Conservation (phyloP, 192 early-diverging fungal genomes). For the Gaertneriomyces semiglobifer region DNA sequence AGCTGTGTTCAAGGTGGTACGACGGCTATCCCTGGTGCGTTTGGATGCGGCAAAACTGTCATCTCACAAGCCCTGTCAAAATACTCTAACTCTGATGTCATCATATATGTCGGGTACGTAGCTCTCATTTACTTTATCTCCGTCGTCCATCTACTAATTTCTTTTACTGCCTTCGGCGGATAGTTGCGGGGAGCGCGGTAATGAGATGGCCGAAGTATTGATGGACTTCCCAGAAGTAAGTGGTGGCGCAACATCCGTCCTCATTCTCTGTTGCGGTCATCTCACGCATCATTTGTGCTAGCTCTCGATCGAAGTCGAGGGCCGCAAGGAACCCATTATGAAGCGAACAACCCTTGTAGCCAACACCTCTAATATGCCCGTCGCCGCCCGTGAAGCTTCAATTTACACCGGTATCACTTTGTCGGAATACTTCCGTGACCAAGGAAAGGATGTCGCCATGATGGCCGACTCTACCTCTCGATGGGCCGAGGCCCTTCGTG, state of each 20-base stretch:
- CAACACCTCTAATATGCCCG: constrained; percentile 99
- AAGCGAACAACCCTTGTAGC: constrained; percentile 98
- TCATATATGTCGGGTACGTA: constrained; percentile 88
- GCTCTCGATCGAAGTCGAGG: constrained; percentile 89
- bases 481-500: constrained; percentile 99
- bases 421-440: constrained; percentile 99
- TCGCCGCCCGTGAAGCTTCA: constrained; percentile 98
- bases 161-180: not conserved
- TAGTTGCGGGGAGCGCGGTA: constrained; percentile 83
- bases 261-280: not conserved
- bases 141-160: not conserved
- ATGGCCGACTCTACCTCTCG: constrained; percentile 99
- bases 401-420: constrained; percentile 99
- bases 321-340: constrained; percentile 98
- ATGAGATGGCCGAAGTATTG: constrained; percentile 99
- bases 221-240: constrained; percentile 94
- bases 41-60: constrained; percentile 99
- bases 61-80: constrained; percentile 99
- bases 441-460: constrained; percentile 99
- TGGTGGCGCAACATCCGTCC: not conserved
- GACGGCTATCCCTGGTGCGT: constrained; percentile 98
- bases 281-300: constrained; percentile 30
- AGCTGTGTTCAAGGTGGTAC: constrained; percentile 98
- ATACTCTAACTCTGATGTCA: constrained; percentile 99
- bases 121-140: constrained; percentile 18